Base-by-base conservation (phyloP, 208 protist species). In the Naegleria fowleri region DNA sequence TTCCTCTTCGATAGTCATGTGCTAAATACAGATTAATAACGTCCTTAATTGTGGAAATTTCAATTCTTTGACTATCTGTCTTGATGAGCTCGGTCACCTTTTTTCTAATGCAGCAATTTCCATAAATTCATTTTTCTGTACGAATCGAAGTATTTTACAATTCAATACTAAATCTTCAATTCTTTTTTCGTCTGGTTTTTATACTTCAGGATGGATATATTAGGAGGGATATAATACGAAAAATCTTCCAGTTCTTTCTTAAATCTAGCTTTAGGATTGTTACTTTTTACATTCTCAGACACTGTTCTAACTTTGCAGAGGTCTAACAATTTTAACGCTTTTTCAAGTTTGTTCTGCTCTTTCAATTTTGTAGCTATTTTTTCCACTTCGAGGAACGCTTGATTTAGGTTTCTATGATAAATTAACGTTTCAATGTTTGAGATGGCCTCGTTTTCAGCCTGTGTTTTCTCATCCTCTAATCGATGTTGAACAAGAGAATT, bases 211-310 rank as follows among this genome's bases (percentile, higher is more conserved):
- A 39, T 15, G 29, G 19, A n/a, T 38, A 87, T 36, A 5, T 89
- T 89, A 40, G 86, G 86, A 39, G 86, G 86, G 67, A 89, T 55
- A 40, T 67, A 67, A 67, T 89, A 89, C 3, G 85, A 88, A 58
- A 58, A 88, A 39, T 88, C 86, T 38, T 67, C n/a, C 0, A 89
- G 19, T 40, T 89, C 86, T 40, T 67, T 89, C n/a, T 89, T 59
- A 38, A 88, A 88, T 85, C 79, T 79, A 33, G n/a, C 29, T n/a
- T 86, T 86, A 43, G 83, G 83, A 48, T 86, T 86, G 15, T 16
- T 86, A 29, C 9, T 43, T 22, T 40, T 86, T 51, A 13, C n/a
- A 38, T 33, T 25, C 41, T 22, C 15, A 29, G 33, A 43, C 3
- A 13, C 15, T 48, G 25, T 51, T 84, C 16, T 86, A 48, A 15